Conservation (phyloP, 2,329 filamentous ascomycete genomes). For the Clathrospora elynae region DNA sequence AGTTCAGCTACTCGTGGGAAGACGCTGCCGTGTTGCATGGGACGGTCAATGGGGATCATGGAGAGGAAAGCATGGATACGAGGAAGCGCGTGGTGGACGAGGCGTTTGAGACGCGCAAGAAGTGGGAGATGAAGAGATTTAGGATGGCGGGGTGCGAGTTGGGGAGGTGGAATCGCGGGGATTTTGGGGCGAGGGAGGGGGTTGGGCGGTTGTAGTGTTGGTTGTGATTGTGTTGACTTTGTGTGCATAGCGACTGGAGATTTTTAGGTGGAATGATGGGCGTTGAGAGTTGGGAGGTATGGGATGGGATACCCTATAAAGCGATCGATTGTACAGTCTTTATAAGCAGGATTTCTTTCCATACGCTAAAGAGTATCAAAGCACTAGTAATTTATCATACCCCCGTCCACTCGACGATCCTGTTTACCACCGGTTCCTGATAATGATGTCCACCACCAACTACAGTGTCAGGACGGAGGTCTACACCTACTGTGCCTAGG, state of each 20-base stretch:
- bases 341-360: too few species aligned
- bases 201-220: conserved; percentile 35
- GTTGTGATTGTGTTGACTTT: neutral
- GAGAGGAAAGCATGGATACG: conserved; percentile 21
- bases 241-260: neutral
- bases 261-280: neutral
- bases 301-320: too few species aligned
- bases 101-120: conserved; percentile 35
- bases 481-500: too few species aligned
- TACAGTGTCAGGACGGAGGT: too few species aligned
- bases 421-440: too few species aligned
- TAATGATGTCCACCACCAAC: too few species aligned
- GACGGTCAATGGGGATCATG: conserved; percentile 21
- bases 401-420: too few species aligned
- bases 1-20: conserved; percentile 42
- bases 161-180: conserved; percentile 43
- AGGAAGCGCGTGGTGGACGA: conserved; percentile 34
- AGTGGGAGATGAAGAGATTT: conserved; percentile 45
- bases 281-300: neutral
- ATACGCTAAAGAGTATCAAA: too few species aligned
- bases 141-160: conserved; percentile 41
- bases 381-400: too few species aligned
- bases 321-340: too few species aligned
- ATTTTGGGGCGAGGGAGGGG: conserved; percentile 45
- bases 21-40: conserved; percentile 35